These are phyloP conservation scores for Xylaria sp. DNA, from an alignment of 2,329 filamentous ascomycete genomes.

Conservation along the genomic window DNA sequence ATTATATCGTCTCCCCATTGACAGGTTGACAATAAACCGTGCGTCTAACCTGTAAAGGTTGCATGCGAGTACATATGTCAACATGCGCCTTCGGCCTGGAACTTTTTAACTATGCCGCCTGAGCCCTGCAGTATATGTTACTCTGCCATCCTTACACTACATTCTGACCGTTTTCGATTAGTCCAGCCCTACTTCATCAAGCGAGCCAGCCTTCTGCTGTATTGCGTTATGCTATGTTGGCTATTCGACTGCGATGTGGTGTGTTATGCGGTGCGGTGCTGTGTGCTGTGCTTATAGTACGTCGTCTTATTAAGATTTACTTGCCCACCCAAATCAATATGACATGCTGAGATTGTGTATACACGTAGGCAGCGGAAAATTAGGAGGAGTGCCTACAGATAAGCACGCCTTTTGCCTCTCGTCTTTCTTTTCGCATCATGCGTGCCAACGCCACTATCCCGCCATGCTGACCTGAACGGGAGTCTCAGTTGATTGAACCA, in stretches of 20 bases:
- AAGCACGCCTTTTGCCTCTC: conserved; percentile 9
- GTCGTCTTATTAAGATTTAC: not conserved
- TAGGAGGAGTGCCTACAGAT: conserved; percentile 25
- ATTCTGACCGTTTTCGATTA: conserved; percentile 8
- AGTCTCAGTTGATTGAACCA: conserved; percentile 48
- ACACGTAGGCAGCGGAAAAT: conserved; percentile 30
- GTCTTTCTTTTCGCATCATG: conserved; percentile 32
- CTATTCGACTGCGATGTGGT: conserved; percentile 10
- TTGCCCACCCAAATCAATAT: conserved; percentile 1
- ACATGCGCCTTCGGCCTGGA: conserved; percentile 29
- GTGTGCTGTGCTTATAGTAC: conserved; percentile 7
- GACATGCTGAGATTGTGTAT: conserved; percentile 10
- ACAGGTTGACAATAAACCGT: conserved; percentile 30
- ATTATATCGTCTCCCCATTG: not conserved
- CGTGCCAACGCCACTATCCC: conserved; percentile 45
- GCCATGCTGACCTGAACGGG: conserved; percentile 43
- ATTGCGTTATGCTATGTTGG: not conserved
- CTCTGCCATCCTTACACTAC: conserved; percentile 10
- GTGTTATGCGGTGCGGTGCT: conserved; percentile 14
- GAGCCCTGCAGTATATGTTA: conserved; percentile 21
- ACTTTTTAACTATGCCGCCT: conserved; percentile 18
- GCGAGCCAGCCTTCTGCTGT: conserved; percentile 23
- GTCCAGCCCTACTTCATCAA: conserved; percentile 17
- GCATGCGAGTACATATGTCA: conserved; percentile 38
- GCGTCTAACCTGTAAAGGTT: conserved; percentile 23